phyloP scores from a whole-genome alignment of 2,329 filamentous ascomycete genomes.

The Fusarium torulosum region DNA sequence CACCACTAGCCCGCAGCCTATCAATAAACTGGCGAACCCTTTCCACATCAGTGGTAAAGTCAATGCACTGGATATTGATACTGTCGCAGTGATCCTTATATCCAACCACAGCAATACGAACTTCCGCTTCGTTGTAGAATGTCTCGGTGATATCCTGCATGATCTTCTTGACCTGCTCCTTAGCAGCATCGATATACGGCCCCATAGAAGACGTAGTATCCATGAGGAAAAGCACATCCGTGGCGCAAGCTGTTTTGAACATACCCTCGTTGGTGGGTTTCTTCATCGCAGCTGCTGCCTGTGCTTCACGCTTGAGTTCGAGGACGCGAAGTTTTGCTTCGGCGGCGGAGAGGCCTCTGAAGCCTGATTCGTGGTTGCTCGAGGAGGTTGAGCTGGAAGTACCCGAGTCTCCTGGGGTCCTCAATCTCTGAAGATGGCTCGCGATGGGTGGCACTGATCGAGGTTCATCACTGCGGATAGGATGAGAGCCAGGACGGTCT shows the following conservation, averaged over 20 bases:
- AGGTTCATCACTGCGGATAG: not conserved
- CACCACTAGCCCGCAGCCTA: conserved; percentile 35
- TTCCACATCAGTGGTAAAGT: conserved; percentile 24
- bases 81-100: conserved; percentile 53
- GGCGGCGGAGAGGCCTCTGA: conserved; percentile 11
- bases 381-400: conserved; percentile 21
- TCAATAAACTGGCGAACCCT: conserved; percentile 9
- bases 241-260: conserved; percentile 52
- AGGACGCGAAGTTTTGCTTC: conserved; percentile 22
- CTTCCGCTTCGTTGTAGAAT: conserved; percentile 52
- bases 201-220: conserved; percentile 55
- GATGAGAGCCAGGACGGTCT: not conserved
- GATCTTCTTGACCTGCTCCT: conserved; percentile 52
- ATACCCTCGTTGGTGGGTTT: conserved; percentile 42
- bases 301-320: conserved; percentile 27
- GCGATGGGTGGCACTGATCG: not conserved
- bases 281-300: conserved; percentile 15
- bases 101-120: conserved; percentile 53
- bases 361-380: conserved; percentile 16
- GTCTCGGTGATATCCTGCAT: conserved; percentile 49
- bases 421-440: conserved; percentile 3
- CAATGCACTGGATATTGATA: conserved; percentile 20
- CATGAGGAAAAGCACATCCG: conserved; percentile 55
- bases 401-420: conserved; percentile 2
- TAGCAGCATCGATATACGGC: conserved; percentile 50